Evolutionary conservation across 2,329 filamentous ascomycete genomes (phyloP).

Genomic region (Neodidymelliopsis sp.): DNA sequence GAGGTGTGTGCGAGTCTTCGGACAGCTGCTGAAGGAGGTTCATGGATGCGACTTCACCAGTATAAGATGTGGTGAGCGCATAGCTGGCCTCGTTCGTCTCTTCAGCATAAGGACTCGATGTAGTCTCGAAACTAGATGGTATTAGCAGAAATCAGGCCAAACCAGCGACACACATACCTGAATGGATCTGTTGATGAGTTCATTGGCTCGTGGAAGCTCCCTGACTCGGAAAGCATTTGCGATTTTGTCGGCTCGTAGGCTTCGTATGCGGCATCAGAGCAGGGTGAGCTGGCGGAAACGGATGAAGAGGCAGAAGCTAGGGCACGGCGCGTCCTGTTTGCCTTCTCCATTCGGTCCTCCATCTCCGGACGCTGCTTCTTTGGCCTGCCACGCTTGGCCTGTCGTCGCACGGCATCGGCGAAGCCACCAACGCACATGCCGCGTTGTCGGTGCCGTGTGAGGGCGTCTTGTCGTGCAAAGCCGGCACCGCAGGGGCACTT

Average conservation of each 20-base stretch:
- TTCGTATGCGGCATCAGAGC: constrained; percentile 38
- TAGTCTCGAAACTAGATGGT: constrained; percentile 37
- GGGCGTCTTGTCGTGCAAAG: constrained; percentile 92
- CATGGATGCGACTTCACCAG: constrained; percentile 41
- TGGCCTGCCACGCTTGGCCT: constrained; percentile 70
- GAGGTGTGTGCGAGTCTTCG: constrained; percentile 44
- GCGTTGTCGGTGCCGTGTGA: constrained; percentile 91
- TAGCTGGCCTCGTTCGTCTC: constrained; percentile 32
- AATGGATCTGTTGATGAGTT: constrained; percentile 43
- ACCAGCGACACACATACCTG: constrained; percentile 31
- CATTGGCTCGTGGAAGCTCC: constrained; percentile 40
- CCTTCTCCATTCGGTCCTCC: constrained; percentile 65
- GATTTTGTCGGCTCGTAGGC: constrained; percentile 35
- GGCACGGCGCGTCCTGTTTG: constrained; percentile 58
- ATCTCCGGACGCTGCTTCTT: constrained; percentile 68
- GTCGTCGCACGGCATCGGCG: constrained; percentile 75
- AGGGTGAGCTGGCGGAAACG: constrained; percentile 42
- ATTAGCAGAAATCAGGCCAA: constrained; percentile 22
- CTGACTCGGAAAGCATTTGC: constrained; percentile 30
- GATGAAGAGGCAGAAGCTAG: constrained; percentile 46
- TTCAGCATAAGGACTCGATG: constrained; percentile 41
- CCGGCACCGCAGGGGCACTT: constrained; percentile 93
- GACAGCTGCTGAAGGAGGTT: constrained; percentile 48
- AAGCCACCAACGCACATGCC: constrained; percentile 97
- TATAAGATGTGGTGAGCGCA: constrained; percentile 37